Base-by-base conservation (phyloP, 805 yeast genomes). In the Saturnispora mendoncae region DNA sequence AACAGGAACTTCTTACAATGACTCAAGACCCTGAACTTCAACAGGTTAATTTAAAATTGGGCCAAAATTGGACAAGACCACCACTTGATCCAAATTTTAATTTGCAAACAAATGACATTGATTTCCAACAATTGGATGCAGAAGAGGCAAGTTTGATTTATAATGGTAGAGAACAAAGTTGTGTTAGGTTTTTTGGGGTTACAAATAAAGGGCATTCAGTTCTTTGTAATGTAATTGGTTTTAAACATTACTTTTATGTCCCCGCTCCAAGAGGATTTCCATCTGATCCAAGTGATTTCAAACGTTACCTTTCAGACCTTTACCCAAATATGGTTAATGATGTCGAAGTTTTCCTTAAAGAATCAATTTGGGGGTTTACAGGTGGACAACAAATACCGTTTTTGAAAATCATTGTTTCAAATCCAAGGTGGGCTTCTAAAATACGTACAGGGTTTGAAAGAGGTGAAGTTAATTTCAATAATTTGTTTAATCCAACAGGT, bases 101-200 rank as follows among this genome's bases (percentile, higher is more conserved):
- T 41, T 70, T 80, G 2, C 51, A 53, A 1, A 57, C 58, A 1
- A 55, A 58, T 30, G 87, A 81, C 52, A 68, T 83, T 21, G 68
- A 72, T 1, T 88, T 88, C 58, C 97, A 92, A 60, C 98, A 92
- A 55, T 67, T 92, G 52, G 98, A 92, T 59, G 95, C 94, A 1
- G 97, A 92, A 54, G 98, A 92, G 53, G 73, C 84, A 3, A 56
- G 63, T 23, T 57, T 73, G 7, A 23, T 23, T 4, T 14, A n/a
- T 15, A 21, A 26, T 21, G 52, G 50, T 14, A 73, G 74, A 28
- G 78, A 76, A 13, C 67, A 72, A 20, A 73, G 82, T 0, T 70
- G 76, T 2, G 84, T 88, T 0, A 72, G 96, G 42, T 81, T 94
- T 55, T 92, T 88, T 60, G 99, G 99, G 43, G 87, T 94, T 30